Evolutionary conservation across 2,329 filamentous ascomycete species (phyloP), one percentile per base, ranked within the genome.

Genomic region (Trichophyton equinum): DNA sequence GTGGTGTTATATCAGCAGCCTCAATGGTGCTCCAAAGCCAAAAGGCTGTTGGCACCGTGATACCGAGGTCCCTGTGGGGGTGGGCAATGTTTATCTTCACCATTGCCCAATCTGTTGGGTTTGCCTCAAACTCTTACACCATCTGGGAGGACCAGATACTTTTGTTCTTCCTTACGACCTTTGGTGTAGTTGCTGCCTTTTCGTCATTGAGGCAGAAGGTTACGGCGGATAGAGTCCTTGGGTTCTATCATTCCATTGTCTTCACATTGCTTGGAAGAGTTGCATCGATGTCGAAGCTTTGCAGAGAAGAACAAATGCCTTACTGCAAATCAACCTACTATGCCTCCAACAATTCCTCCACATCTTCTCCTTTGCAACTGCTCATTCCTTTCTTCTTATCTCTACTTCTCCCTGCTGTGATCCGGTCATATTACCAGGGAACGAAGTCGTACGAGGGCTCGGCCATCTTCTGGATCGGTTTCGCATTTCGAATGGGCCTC

Each of bases 121-220:
- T 97, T 72, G 92, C 92, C 0, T 94, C 94, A 2, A 99, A 99
- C 75, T 99, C 94, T 0, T 99, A 91, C 75, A 97, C 92, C 0
- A 96, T 99, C 66, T 99, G 94, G 91, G 94, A 99, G 76, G 94
- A 99, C 69, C 88, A 90, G 13, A 96, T 96, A 61, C 81, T 96
- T 3, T 79, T 96, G 2, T 96, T 95, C 76, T 92, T 97, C 76
- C 82, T 96, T 62, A 84, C 85, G 1, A 94, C 91, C 0, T 96
- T 97, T 70, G 91, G 91, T 33, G 74, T 91, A 5, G 79, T 86
- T n/a, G 83, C 87, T 40, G 82, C 87, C 11, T 74, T 89, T 11
- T 85, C 87, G 1, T 91, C 91, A 0, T 81, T 95, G 68, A 84
- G 89, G 15, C 85, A 91, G 65, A 81, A 84, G 58, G 79, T 81